These are phyloP conservation scores for Chondrostereum purpureum DNA, from an alignment of 1,284 basidiomycete species.

Conservation along the genomic window DNA sequence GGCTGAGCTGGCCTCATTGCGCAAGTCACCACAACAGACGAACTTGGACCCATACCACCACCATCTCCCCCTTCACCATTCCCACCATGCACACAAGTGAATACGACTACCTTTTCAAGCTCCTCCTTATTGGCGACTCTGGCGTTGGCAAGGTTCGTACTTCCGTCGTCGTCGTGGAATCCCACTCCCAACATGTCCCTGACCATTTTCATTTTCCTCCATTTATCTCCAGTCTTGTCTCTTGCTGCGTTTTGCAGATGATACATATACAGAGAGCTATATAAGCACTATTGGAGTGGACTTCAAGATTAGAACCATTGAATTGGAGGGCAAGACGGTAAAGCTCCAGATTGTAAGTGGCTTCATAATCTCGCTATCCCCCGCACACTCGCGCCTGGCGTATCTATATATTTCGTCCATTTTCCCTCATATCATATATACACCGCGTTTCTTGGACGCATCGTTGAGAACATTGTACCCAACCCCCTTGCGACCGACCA, in stretches of 20 bases:
- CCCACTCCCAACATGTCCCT: conserved; percentile 1
- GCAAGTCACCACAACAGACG: conserved; percentile 27
- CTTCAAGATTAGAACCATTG: conserved; percentile 99
- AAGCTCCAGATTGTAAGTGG: conserved; percentile 96
- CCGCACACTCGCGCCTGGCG: too few relatives aligned
- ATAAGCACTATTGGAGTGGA: conserved; percentile 99
- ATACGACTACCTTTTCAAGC: conserved; percentile 98
- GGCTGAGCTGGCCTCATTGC: not conserved
- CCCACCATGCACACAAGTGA: conserved; percentile 79
- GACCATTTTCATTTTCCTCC: conserved; percentile 13
- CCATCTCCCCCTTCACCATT: conserved; percentile 13
- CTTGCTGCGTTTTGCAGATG: conserved; percentile 97
- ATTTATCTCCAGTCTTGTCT: conserved; percentile 75
- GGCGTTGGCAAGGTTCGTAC: conserved; percentile 90
- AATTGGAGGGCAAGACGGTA: conserved; percentile 98
- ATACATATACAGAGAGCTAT: conserved; percentile 99
- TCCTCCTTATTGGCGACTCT: conserved; percentile 87
- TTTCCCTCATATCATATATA: too few relatives aligned
- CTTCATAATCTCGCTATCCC: too few relatives aligned
- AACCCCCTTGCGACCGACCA: too few relatives aligned
- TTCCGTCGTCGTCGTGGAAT: conserved; percentile 15
- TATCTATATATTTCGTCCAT: too few relatives aligned
- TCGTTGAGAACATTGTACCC: too few relatives aligned
- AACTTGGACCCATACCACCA: conserved; percentile 17
- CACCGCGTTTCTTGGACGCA: too few relatives aligned